Percentiles rank a stretch among this genome's conserved stretches.
Evolutionary conservation across 2,329 filamentous ascomycete species (phyloP).

Genomic region (Truncatella angustata): DNA sequence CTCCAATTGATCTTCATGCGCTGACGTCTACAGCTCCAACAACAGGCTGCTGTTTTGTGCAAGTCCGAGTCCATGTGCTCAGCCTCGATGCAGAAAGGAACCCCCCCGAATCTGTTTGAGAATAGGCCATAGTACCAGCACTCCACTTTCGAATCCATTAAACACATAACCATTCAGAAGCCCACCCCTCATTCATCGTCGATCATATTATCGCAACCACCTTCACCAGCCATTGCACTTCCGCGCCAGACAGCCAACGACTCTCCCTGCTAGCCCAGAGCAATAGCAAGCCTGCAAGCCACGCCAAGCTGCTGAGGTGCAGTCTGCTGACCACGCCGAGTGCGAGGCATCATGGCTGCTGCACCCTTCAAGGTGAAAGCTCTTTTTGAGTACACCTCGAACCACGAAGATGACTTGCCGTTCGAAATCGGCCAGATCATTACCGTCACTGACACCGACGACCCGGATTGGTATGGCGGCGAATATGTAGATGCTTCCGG

Average conservation of each 20-base stretch:
- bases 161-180: not conserved
- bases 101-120: conserved; percentile 15
- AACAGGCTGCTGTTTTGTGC: conserved; percentile 33
- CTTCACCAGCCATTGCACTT: conserved; percentile 24
- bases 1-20: conserved; percentile 33
- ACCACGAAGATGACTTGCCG: conserved; percentile 90
- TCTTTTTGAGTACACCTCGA: conserved; percentile 88
- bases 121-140: not conserved
- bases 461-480: conserved; percentile 90
- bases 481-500: conserved; percentile 80
- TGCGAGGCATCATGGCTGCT: conserved; percentile 60
- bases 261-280: conserved; percentile 12
- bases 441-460: conserved; percentile 88
- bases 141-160: conserved; percentile 7
- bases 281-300: not conserved
- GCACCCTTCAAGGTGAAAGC: conserved; percentile 91
- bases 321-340: conserved; percentile 19
- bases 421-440: conserved; percentile 87
- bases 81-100: conserved; percentile 1
- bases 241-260: conserved; percentile 21
- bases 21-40: conserved; percentile 47
- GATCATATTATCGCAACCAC: not conserved
- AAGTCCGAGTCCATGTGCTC: conserved; percentile 2
- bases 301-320: conserved; percentile 13
- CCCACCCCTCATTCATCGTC: not conserved